Base-by-base conservation (phyloP, 164 flowering plant species). In the Magnolia sinica region DNA sequence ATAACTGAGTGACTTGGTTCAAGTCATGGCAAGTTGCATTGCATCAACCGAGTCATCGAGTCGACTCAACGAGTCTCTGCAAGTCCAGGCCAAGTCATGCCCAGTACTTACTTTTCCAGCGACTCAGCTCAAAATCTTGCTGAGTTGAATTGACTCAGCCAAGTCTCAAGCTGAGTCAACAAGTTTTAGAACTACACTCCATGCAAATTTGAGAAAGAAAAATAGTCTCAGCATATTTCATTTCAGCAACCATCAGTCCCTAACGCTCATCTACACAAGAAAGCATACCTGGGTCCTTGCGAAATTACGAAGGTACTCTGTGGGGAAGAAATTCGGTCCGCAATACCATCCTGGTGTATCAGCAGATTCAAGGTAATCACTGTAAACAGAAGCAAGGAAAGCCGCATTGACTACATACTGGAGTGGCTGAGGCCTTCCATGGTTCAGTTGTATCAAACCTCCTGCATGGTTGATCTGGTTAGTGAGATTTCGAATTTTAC, bases 331-430 rank as follows among this genome's bases (percentile, higher is more conserved):
- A 80, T 85, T 89, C 64, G 97, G 98, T 51, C 98, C 98, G 87
- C 98, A 95, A 76, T 92, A 89, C 98, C 98, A 95, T 61, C 98
- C 98, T 23, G 98, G 98, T 50, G 98, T 95, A 80, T 93, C 98
- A 13, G 98, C 94, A 76, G 98, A 94, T 10, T 88, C 95, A 78
- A 95, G 94, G 73, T 95, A 95, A 82, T 95, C 98, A 77, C 91
- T 87, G 76, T 76, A 95, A 37, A 93, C 49, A 6, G 94, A 85
- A 71, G 98, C 98, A 75, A 95, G 78, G 89, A 95, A 95, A 23
- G 98, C 98, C 20, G 98, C 97, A 85, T 95, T 90, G 37, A 88
- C 98, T 18, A 87, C 91, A 74, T 92, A 95, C 69, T 93, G 98
- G 72, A 95, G 97, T 64, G 98, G 96, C 84, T 93, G 98, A 50